Conservation (phyloP, 768 basidiomycete genomes). For the Rhodosporidiobolus odoratus region DNA sequence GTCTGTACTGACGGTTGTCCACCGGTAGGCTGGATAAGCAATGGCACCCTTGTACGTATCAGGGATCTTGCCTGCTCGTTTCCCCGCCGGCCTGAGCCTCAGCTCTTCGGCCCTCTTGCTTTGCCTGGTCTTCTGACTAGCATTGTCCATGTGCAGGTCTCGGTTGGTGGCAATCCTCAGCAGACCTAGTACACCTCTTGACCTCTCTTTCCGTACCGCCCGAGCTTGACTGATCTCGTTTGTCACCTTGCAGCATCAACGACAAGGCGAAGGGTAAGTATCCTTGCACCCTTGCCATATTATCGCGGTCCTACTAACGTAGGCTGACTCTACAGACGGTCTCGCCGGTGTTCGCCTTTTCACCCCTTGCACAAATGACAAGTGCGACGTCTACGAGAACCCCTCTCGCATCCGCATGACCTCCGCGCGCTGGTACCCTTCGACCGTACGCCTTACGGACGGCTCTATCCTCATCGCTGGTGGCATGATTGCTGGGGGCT, state of each 20-base stretch:
- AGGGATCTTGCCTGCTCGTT: too few relatives aligned
- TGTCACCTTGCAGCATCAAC: slow-evolving; percentile 43
- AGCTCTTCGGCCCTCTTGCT: too few relatives aligned
- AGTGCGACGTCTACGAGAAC: slow-evolving; percentile 75
- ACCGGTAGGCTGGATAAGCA: slow-evolving; percentile 34
- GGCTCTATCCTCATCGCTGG: slow-evolving; percentile 69
- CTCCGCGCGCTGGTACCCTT: slow-evolving; percentile 47
- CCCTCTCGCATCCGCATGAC: slow-evolving; percentile 57
- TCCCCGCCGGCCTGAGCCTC: too few relatives aligned
- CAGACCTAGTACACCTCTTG: slow-evolving; percentile 6
- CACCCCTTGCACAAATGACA: slow-evolving; percentile 49
- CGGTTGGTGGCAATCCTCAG: slow-evolving; percentile 55
- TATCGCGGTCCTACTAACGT: background rate
- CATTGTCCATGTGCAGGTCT: slow-evolving; percentile 13
- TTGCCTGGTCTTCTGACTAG: too few relatives aligned
- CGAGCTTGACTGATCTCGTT: background rate
- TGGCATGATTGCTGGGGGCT: slow-evolving; percentile 51
- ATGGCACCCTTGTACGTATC: slow-evolving; percentile 41
- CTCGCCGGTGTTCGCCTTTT: slow-evolving; percentile 68
- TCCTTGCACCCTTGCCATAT: background rate
- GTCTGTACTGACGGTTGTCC: background rate
- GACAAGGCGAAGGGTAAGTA: slow-evolving; percentile 59
- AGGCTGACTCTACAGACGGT: slow-evolving; percentile 50
- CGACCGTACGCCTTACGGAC: slow-evolving; percentile 56
- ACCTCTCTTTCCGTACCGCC: background rate